A percentile compares a stretch with the other conserved stretches of the same genome.
Conservation (phyloP, 257 asterid species). For the Capsicum baccatum region DNA sequence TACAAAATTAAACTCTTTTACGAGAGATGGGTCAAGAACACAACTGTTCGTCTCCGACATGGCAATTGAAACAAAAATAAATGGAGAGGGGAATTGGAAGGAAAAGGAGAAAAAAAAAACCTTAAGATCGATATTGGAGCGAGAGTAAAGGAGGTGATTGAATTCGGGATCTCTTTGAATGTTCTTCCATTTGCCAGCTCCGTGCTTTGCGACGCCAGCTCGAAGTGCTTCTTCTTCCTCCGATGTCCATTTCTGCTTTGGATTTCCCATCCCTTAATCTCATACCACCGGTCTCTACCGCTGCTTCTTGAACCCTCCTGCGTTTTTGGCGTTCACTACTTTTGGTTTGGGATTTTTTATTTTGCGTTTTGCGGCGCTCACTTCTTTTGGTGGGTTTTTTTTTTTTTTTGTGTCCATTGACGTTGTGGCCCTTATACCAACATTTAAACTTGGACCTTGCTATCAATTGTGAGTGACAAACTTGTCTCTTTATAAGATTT, state of each 20-base stretch:
- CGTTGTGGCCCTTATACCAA: not conserved
- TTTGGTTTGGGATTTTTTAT: not conserved
- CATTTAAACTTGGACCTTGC: not conserved
- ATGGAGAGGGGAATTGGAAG: not conserved
- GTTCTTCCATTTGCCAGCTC: slow-evolving; percentile 80
- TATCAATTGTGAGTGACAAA: too few relatives aligned
- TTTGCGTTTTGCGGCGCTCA: not conserved
- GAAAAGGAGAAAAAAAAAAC: slow-evolving; percentile 31
- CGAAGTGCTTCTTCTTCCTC: slow-evolving; percentile 76
- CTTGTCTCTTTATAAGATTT: too few relatives aligned
- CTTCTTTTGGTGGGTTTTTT: not conserved
- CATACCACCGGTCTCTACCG: not conserved
- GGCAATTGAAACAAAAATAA: not conserved
- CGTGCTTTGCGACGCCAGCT: slow-evolving; percentile 72
- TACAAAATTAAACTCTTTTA: not conserved
- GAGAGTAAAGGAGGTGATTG: slow-evolving; percentile 56
- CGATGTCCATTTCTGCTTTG: slow-evolving; percentile 73
- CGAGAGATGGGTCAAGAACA: not conserved
- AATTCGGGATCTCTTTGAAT: slow-evolving; percentile 72
- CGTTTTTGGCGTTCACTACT: not conserved
- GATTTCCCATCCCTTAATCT: slow-evolving; percentile 58
- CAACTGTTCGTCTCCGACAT: not conserved
- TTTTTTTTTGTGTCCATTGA: not conserved
- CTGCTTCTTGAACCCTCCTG: slow-evolving; percentile 12
- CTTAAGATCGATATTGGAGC: slow-evolving; percentile 81